Conservation (phyloP, 176 grass and related monocot genomes). For the Phoenix roebelenii region DNA sequence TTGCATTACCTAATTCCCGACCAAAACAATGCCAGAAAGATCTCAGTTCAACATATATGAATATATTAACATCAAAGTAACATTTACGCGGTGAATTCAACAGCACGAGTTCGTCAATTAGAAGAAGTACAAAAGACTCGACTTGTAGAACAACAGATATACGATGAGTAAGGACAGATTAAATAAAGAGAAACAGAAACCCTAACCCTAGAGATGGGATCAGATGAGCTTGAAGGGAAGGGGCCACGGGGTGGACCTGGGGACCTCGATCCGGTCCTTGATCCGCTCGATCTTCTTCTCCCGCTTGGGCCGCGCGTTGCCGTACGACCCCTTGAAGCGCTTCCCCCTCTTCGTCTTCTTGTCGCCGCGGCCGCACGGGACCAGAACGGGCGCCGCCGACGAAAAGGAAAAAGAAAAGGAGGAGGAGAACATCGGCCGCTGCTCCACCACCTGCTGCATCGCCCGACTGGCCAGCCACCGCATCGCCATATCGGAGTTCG, state of each 20-base stretch:
- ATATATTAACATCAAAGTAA: too few relatives aligned
- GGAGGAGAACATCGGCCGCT: slow-evolving; percentile 13
- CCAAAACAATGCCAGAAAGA: too few relatives aligned
- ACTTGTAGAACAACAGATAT: too few relatives aligned
- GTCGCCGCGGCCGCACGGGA: slow-evolving; percentile 87
- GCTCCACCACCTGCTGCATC: slow-evolving; percentile 28
- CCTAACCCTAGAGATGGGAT: background rate
- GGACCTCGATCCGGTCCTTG: slow-evolving; percentile 96
- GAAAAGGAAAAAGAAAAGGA: background rate
- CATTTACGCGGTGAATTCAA: too few relatives aligned
- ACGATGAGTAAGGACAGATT: too few relatives aligned
- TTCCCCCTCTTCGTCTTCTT: slow-evolving; percentile 96
- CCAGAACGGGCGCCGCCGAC: slow-evolving; percentile 30
- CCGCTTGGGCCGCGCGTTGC: slow-evolving; percentile 70
- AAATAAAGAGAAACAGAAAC: too few relatives aligned
- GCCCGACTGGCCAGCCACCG: slow-evolving; percentile 9
- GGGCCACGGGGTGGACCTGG: slow-evolving; percentile 87
- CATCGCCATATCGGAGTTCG: slow-evolving; percentile 3
- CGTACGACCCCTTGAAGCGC: slow-evolving; percentile 95
- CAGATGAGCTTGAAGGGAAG: slow-evolving; percentile 96
- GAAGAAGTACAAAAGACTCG: too few relatives aligned
- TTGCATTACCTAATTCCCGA: too few relatives aligned
- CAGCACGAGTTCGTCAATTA: too few relatives aligned
- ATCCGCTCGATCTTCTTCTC: slow-evolving; percentile 92
- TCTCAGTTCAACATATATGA: too few relatives aligned